Base-by-base conservation (phyloP, 805 yeast genomes). In the Torulaspora microellipsoides region DNA sequence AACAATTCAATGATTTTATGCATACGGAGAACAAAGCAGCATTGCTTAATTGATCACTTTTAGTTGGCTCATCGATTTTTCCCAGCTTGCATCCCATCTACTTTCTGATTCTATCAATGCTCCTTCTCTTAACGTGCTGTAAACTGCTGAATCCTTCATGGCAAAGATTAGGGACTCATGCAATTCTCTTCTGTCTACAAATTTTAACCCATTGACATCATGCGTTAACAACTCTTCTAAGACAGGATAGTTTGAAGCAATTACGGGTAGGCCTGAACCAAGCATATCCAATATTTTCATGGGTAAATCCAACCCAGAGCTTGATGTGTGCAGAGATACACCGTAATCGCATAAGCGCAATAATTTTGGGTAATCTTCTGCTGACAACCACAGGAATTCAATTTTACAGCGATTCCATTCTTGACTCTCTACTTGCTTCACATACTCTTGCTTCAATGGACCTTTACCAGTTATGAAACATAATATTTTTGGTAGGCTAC, bases 391-490 rank as follows among this genome's bases (percentile, higher is more conserved):
- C 0, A 76, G 81, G 27, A 82, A 76, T 43, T 73, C 73, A 5
- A 93, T 70, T 1, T 71, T 56, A 5, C 89, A 77, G 31, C 75
- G 71, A 2, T 67, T 51, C 60, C 78, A 69, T 14, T 62, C 46
- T 32, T 76, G 71, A 8, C 60, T 54, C n/a, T 67, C 54, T 1
- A 85, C 83, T 17, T 69, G 60, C 2, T 56, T 46, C 25, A 76
- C 58, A 53, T 82, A 84, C 15, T 75, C 66, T 2, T 65, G 62
- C 51, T 79, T 79, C 65, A 85, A 61, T 0, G 98, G 98, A 0
- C 99, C 99, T 61, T 90, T 91, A 0, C 99, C 99, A 0, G 99
- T 93, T n/a, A 93, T 83, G n/a, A 93, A 65, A 41, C 88, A 76
- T 31, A 80, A 62, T 1, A 90, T 57, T 3, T 72, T 74, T 1